phyloP scores from a whole-genome alignment of 257 asterid species.

The Apocynum venetum region DNA sequence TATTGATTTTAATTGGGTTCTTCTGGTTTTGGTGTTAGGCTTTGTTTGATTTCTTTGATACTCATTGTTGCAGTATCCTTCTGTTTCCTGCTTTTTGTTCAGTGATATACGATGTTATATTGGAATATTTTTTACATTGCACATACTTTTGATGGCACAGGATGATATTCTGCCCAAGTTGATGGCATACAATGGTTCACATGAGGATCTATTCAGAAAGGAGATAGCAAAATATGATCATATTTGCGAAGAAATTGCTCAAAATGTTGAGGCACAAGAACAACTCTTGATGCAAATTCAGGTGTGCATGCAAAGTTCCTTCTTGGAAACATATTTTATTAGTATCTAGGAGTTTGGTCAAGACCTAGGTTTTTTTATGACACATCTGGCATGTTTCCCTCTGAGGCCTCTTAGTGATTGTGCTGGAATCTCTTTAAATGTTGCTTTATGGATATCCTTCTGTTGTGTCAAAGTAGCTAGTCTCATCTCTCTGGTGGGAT shows the following conservation, averaged over 20 bases:
- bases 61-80: not conserved
- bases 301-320: conserved; percentile 39
- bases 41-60: not conserved
- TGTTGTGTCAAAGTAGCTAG: not conserved
- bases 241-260: conserved; percentile 75
- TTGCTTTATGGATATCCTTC: not conserved
- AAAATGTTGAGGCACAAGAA: conserved; percentile 79
- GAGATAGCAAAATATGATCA: conserved; percentile 84
- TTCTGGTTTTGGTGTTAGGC: not conserved
- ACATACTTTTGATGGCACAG: conserved; percentile 33
- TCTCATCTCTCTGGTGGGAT: not conserved
- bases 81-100: not conserved
- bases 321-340: not conserved
- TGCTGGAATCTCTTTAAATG: not conserved
- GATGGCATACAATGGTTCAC: conserved; percentile 86
- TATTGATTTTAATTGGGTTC: not conserved
- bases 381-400: not conserved
- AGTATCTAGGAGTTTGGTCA: not conserved
- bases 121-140: not conserved
- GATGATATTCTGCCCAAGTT: conserved; percentile 93
- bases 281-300: conserved; percentile 80
- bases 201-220: conserved; percentile 89
- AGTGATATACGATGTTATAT: not conserved
- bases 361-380: not conserved
- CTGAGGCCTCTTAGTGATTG: not conserved